phyloP scores from a whole-genome alignment of 139 green algal genomes.

The Edaphochlamys debaryana region DNA sequence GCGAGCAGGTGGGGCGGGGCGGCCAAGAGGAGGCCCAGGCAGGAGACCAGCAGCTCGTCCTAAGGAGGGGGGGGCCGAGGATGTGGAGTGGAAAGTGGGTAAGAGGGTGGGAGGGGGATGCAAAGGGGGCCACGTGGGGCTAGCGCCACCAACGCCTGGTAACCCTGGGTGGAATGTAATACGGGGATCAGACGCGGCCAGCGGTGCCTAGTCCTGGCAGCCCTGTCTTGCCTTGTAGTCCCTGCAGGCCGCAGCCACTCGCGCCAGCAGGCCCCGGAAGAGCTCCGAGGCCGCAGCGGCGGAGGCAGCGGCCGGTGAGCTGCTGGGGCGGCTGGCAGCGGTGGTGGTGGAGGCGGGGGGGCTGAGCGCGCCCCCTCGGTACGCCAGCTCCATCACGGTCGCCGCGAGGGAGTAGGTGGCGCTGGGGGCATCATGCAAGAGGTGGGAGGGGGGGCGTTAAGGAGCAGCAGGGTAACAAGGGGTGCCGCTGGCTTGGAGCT shows the following conservation, averaged over 20 bases:
- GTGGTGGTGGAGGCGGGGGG: too few species aligned
- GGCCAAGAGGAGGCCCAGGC: slow-evolving; percentile 22
- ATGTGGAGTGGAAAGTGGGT: not conserved
- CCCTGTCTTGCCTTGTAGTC: slow-evolving; percentile 26
- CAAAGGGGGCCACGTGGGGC: not conserved
- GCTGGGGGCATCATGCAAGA: too few species aligned
- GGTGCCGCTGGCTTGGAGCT: too few species aligned
- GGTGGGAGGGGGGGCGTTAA: too few species aligned
- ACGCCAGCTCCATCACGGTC: not conserved
- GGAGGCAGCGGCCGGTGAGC: too few species aligned
- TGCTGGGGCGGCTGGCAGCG: too few species aligned
- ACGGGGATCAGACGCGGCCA: too few species aligned
- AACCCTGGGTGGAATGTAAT: too few species aligned
- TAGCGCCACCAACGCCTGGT: not conserved
- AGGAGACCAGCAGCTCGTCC: slow-evolving; percentile 35
- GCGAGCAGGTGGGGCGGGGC: slow-evolving; percentile 10
- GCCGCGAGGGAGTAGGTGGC: too few species aligned
- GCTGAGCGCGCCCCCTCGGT: not conserved
- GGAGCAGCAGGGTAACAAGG: too few species aligned
- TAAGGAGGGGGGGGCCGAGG: not conserved
- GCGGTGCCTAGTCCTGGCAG: too few species aligned
- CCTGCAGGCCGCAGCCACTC: not conserved
- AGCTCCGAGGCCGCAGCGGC: not conserved
- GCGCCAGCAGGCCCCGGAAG: not conserved
- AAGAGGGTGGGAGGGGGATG: not conserved